Evolutionary conservation across 2,329 filamentous ascomycete genomes (phyloP).

Genomic region (Monosporascus sp.): DNA sequence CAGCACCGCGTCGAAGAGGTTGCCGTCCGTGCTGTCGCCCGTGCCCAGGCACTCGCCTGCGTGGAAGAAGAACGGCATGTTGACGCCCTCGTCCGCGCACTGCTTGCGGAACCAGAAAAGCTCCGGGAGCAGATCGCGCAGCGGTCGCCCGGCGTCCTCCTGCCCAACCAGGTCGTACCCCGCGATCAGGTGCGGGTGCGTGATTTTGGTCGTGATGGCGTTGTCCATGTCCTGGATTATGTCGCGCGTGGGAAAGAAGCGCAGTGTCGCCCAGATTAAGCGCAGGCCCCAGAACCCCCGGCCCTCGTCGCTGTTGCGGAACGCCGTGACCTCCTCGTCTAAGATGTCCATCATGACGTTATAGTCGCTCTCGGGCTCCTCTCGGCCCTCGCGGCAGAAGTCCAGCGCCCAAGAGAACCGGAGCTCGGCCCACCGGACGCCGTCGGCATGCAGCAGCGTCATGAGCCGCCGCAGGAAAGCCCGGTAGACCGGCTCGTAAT

Average conservation of each 20-base stretch:
- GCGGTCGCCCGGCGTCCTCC: constrained; percentile 72
- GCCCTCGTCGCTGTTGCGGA: constrained; percentile 66
- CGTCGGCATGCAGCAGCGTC: constrained; percentile 67
- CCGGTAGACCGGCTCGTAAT: constrained; percentile 87
- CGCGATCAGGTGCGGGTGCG: constrained; percentile 72
- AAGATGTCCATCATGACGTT: constrained; percentile 66
- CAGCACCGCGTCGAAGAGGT: constrained; percentile 83
- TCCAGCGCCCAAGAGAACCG: constrained; percentile 66
- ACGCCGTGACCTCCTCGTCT: constrained; percentile 71
- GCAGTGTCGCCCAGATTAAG: constrained; percentile 77
- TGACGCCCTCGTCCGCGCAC: constrained; percentile 69
- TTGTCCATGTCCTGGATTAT: constrained; percentile 80
- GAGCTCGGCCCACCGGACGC: constrained; percentile 79
- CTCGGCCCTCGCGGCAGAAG: constrained; percentile 60
- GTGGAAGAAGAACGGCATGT: constrained; percentile 94
- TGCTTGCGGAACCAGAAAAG: constrained; percentile 91
- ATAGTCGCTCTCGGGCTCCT: constrained; percentile 62
- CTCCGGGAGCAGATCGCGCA: constrained; percentile 73
- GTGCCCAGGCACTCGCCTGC: constrained; percentile 83
- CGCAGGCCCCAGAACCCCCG: constrained; percentile 77
- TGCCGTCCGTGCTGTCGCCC: constrained; percentile 68
- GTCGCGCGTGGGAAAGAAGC: constrained; percentile 55
- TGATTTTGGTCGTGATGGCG: constrained; percentile 76
- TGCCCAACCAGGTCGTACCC: constrained; percentile 89
- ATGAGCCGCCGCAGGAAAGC: constrained; percentile 69